Evolutionary conservation across 306 rosid species (phyloP).

Genomic region (Malus domestica): ASM211411v1 NC_041791.1:36562501-36563000

Average conservation of each 20-base stretch:
- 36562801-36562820: too few species aligned
- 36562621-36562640: neutral
- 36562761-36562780: neutral
- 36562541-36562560: too few species aligned
- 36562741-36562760: neutral
- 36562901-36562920: neutral
- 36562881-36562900: neutral
- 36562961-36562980: neutral
- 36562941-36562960: too few species aligned
- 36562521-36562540: too few species aligned
- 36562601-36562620: too few species aligned
- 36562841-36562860: neutral
- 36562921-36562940: neutral
- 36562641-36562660: neutral
- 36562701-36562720: neutral
- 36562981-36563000: neutral
- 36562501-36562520: too few species aligned
- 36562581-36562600: too few species aligned
- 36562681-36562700: neutral
- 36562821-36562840: neutral
- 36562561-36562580: too few species aligned
- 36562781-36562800: neutral
- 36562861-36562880: neutral
- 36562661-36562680: neutral
- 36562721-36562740: neutral